A percentile compares a stretch with the other conserved stretches of the same genome.
phyloP scores from a whole-genome alignment of 192 early-diverging fungal genomes.

The Coemansia sp. region DNA sequence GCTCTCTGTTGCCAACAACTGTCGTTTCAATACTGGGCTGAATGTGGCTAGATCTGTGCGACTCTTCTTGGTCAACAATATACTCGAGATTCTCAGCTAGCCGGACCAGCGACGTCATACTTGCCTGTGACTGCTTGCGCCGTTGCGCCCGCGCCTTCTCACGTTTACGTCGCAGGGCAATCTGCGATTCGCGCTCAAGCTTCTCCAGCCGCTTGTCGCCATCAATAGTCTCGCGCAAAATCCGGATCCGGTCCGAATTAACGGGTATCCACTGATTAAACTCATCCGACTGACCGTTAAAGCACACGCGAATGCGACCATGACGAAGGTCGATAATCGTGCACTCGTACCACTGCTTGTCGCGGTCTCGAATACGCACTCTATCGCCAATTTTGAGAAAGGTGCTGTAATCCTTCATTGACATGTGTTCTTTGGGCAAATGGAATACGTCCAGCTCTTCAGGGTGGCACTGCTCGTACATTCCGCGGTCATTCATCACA shows the following conservation, averaged over 20 bases:
- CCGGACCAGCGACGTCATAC: constrained; percentile 31
- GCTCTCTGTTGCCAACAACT: not conserved
- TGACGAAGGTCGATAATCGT: constrained; percentile 47
- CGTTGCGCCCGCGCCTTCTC: constrained; percentile 26
- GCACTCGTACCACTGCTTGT: constrained; percentile 54
- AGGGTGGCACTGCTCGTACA: constrained; percentile 16
- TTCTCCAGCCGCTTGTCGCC: constrained; percentile 39
- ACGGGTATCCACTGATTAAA: constrained; percentile 49
- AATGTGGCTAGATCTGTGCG: not conserved
- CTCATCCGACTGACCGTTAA: constrained; percentile 35
- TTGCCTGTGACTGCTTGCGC: constrained; percentile 21
- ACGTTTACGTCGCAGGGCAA: constrained; percentile 27
- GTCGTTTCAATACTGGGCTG: not conserved
- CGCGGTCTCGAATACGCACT: constrained; percentile 46
- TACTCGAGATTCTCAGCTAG: constrained; percentile 52
- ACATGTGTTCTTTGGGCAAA: constrained; percentile 50
- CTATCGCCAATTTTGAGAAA: constrained; percentile 43
- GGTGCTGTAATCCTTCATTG: constrained; percentile 45
- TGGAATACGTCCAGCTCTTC: constrained; percentile 29
- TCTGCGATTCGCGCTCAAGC: constrained; percentile 26
- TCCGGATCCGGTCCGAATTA: constrained; percentile 51
- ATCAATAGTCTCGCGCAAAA: constrained; percentile 40
- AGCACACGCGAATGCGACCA: constrained; percentile 45
- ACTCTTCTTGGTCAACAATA: constrained; percentile 25
- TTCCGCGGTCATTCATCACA: constrained; percentile 14